A percentile compares a stretch with the other conserved stretches of the same genome.
Conservation (phyloP, 495 filamentous ascomycete genomes). For the Aeminium ludgeri region DNA sequence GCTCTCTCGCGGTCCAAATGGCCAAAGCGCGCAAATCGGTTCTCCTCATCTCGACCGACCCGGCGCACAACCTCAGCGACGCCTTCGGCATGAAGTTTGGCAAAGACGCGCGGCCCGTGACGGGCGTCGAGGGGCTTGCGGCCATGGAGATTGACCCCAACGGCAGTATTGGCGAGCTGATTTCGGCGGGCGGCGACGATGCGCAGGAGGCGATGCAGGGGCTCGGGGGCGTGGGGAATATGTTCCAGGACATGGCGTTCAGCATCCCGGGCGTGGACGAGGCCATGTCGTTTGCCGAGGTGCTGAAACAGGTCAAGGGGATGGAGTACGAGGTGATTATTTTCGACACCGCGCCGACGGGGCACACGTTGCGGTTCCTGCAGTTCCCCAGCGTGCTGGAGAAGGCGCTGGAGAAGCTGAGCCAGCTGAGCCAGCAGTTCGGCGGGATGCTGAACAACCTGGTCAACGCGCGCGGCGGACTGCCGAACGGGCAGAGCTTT, state of each 20-base stretch:
- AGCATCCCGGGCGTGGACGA: constrained; percentile 95
- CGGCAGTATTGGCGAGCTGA: constrained; percentile 87
- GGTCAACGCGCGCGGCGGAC: constrained; percentile 61
- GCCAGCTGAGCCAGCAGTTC: constrained; percentile 82
- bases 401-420: constrained; percentile 92
- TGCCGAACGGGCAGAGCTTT: constrained; percentile 82
- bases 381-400: constrained; percentile 97
- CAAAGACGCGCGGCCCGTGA: constrained; percentile 84
- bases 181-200: constrained; percentile 65
- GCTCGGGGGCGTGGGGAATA: constrained; percentile 47
- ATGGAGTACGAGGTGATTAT: constrained; percentile 96
- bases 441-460: constrained; percentile 91
- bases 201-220: constrained; percentile 48
- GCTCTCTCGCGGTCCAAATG: constrained; percentile 95
- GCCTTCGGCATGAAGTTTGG: constrained; percentile 98
- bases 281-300: constrained; percentile 98
- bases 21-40: constrained; percentile 89
- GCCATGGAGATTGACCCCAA: constrained; percentile 99
- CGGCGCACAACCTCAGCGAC: constrained; percentile 95
- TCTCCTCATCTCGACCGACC: constrained; percentile 93
- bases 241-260: constrained; percentile 61
- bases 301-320: constrained; percentile 98
- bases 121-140: constrained; percentile 85
- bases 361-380: constrained; percentile 95
- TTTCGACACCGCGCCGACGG: constrained; percentile 98